Conservation (phyloP, 2,329 filamentous ascomycete species). For the Talaromyces marneffei region DNA sequence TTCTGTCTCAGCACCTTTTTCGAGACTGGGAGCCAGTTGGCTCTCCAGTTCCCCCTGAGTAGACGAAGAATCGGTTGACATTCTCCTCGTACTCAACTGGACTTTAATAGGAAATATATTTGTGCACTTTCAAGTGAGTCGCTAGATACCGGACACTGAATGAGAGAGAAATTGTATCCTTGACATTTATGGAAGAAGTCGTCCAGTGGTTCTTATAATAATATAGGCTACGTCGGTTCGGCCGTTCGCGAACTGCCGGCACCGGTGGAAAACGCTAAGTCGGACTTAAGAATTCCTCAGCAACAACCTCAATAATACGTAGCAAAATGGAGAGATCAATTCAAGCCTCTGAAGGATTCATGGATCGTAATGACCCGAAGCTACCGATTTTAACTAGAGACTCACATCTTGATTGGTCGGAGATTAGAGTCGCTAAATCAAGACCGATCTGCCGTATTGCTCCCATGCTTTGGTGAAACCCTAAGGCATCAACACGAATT, state of each 20-base stretch:
- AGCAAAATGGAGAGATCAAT: neutral
- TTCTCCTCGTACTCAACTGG: neutral
- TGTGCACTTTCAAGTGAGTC: neutral
- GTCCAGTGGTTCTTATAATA: neutral
- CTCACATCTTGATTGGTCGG: neutral
- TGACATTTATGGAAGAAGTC: neutral
- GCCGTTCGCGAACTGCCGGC: neutral
- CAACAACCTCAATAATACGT: neutral
- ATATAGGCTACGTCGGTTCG: neutral
- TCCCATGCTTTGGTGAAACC: neutral
- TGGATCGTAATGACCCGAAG: neutral
- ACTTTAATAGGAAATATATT: neutral
- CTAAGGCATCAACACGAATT: too few relatives aligned
- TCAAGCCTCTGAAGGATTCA: neutral
- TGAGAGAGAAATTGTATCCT: neutral
- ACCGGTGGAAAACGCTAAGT: neutral
- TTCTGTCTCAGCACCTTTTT: neutral
- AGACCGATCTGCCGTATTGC: neutral
- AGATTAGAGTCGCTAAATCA: neutral
- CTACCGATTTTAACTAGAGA: too few relatives aligned
- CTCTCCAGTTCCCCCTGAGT: neutral
- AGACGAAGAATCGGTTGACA: neutral
- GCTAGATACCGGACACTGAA: neutral
- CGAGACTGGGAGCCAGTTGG: neutral
- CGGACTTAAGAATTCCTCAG: neutral